Base-by-base conservation (phyloP, 148 eudicot species). In the Vaccinium darrowii region DNA sequence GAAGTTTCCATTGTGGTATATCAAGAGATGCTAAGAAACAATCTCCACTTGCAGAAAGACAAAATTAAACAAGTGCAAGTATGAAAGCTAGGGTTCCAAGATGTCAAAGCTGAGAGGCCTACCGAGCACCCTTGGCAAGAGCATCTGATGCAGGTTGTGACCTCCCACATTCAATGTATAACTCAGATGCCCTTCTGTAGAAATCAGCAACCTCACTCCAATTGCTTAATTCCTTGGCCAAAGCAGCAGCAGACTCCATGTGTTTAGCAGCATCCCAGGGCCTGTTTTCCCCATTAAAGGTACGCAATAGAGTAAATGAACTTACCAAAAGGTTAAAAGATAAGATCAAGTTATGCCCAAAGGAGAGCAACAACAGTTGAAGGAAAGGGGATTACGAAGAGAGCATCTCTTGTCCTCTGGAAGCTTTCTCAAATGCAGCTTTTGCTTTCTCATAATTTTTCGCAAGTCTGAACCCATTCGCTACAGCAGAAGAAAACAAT, bases 261-360 rank as follows among this genome's bases (percentile, higher is more conserved):
- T 93, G 94, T 87, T 91, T 95, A 47, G 98, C 97, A 87, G 98
- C 95, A 88, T 95, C 98, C 97, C 97, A 95, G 57, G 97, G 98
- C 80, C 93, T 92, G 79, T 82, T 88, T 73, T 77, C 33, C 58
- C 86, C 15, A 79, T 90, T 60, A 30, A 72, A 60, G 25, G 73
- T 43, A 74, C 15, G 1, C 23, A 33, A 62, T 54, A 52, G 39
- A 27, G 33, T 36, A 58, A 19, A 57, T 63, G 33, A 57, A 13
- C 39, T 33, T 57, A 56, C 9, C 50, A 3, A 58, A 8, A 57
- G 3, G 43, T 25, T 73, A n/a, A 83, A 69, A 30, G 18, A 53
- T 11, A n/a, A 30, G 79, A 30, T 73, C 52, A 83, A 53, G 71
- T 80, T 18, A 57, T 21, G n/a, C 16, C 82, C 71, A 58, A 53